phyloP scores from a whole-genome alignment of 1,284 basidiomycete genomes.

The Ceratobasidium sp. region DNA sequence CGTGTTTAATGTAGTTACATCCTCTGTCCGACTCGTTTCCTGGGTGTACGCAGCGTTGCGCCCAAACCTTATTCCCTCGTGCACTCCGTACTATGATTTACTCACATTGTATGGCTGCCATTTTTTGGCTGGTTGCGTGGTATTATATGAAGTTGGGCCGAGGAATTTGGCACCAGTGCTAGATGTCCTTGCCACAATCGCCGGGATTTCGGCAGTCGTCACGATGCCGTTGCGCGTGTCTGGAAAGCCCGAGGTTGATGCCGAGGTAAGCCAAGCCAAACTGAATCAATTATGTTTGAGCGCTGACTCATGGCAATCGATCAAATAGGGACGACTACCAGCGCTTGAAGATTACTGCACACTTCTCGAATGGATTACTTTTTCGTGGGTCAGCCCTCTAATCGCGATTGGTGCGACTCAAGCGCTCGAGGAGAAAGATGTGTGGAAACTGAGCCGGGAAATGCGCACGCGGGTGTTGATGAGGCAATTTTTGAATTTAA shows the following conservation, averaged over 20 bases:
- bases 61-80: conserved; percentile 33
- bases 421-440: conserved; percentile 41
- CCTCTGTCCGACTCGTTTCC: conserved; percentile 25
- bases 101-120: conserved; percentile 31
- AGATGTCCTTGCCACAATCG: conserved; percentile 2
- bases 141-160: conserved; percentile 2
- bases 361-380: conserved; percentile 44
- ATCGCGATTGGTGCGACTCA: conserved; percentile 32
- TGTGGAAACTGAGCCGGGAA: conserved; percentile 44
- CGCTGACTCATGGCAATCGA: too few relatives aligned
- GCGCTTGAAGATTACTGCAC: conserved; percentile 44
- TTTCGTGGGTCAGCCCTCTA: conserved; percentile 44
- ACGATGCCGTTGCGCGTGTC: conserved; percentile 28
- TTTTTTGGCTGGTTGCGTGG: conserved; percentile 36
- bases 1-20: conserved; percentile 9
- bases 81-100: conserved; percentile 44
- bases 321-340: conserved; percentile 36
- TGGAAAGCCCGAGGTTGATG: conserved; percentile 40
- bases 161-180: neutral
- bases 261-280: conserved; percentile 26
- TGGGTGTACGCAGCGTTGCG: conserved; percentile 44
- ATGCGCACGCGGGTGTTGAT: conserved; percentile 37
- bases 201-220: conserved; percentile 23
- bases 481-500: conserved; percentile 38
- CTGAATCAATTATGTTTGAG: neutral